A percentile compares a stretch with the other conserved stretches of the same genome.
Evolutionary conservation across 2,329 filamentous ascomycete species (phyloP).

Genomic region (Colletotrichum liriopes): DNA sequence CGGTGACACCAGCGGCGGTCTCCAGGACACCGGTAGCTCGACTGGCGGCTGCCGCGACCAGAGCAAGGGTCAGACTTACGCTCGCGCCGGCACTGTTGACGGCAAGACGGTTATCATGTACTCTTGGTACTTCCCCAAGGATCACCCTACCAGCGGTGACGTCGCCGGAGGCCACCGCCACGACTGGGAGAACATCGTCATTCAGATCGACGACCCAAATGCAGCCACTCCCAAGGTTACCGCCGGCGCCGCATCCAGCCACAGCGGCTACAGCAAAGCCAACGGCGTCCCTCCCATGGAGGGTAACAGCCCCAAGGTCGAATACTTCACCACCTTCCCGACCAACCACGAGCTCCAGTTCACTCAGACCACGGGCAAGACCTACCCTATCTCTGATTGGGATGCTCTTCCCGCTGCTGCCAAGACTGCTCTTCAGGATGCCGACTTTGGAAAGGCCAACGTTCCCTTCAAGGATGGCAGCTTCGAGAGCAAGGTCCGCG

Average conservation of each 20-base stretch:
- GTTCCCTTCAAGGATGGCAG: slow-evolving; percentile 56
- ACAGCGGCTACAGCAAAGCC: slow-evolving; percentile 53
- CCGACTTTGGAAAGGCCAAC: slow-evolving; percentile 59
- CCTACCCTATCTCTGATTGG: slow-evolving; percentile 60
- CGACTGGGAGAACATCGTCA: slow-evolving; percentile 57
- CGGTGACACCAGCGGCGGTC: slow-evolving; percentile 50
- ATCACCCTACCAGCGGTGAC: slow-evolving; percentile 54
- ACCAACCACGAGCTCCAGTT: slow-evolving; percentile 56
- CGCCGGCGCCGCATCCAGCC: slow-evolving; percentile 55
- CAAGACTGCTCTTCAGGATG: slow-evolving; percentile 53
- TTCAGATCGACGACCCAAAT: slow-evolving; percentile 50
- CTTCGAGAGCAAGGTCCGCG: slow-evolving; percentile 43
- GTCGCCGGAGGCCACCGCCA: slow-evolving; percentile 55
- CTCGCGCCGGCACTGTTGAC: slow-evolving; percentile 50
- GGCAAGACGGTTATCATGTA: slow-evolving; percentile 57
- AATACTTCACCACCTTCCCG: slow-evolving; percentile 52
- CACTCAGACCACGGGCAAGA: slow-evolving; percentile 54
- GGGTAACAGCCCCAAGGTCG: slow-evolving; percentile 48
- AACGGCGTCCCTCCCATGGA: slow-evolving; percentile 40
- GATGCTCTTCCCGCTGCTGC: slow-evolving; percentile 56
- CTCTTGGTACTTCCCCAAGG: slow-evolving; percentile 63
- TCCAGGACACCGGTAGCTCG: slow-evolving; percentile 51
- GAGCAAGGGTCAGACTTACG: slow-evolving; percentile 57
- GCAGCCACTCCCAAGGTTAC: slow-evolving; percentile 50
- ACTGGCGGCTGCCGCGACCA: slow-evolving; percentile 51